These are phyloP conservation scores for Penicillium sp. DNA, from an alignment of 2,329 filamentous ascomycete species.

Conservation along the genomic window DNA sequence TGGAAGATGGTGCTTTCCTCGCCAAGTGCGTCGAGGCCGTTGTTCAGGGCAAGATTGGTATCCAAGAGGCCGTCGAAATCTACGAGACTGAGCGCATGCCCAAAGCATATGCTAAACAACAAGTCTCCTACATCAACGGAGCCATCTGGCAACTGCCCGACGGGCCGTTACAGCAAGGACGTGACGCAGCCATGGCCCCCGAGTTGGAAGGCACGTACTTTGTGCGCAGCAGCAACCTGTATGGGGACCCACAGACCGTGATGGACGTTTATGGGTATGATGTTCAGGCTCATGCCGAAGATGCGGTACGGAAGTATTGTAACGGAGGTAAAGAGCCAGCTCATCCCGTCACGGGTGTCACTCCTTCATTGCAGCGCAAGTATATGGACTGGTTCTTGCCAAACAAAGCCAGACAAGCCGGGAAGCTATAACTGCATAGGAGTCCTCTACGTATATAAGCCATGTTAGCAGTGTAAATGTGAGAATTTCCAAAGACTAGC, in stretches of 20 bases:
- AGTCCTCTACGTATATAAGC: background rate
- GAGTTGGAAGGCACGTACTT: constrained; percentile 38
- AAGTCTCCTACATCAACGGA: constrained; percentile 43
- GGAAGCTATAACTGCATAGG: constrained; percentile 1
- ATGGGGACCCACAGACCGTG: constrained; percentile 40
- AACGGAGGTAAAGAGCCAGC: constrained; percentile 19
- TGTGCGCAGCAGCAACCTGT: constrained; percentile 42
- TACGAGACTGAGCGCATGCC: constrained; percentile 47
- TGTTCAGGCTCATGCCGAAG: constrained; percentile 39
- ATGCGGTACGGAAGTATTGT: constrained; percentile 21
- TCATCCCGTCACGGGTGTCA: constrained; percentile 33
- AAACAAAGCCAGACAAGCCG: constrained; percentile 5
- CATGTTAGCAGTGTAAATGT: background rate
- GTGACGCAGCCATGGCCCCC: constrained; percentile 38
- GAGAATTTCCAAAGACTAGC: no score
- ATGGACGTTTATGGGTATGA: constrained; percentile 45
- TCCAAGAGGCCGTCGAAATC: constrained; percentile 38
- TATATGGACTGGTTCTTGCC: constrained; percentile 39
- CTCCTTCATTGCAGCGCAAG: constrained; percentile 28
- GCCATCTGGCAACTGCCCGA: constrained; percentile 40
- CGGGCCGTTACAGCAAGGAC: constrained; percentile 32
- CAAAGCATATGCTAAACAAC: constrained; percentile 45
- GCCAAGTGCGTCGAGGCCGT: constrained; percentile 40
- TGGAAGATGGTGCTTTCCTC: constrained; percentile 48
- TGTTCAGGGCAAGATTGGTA: constrained; percentile 32